Conservation (phyloP, 176 grass and related monocot genomes). For the Ensete glaucum region DNA sequence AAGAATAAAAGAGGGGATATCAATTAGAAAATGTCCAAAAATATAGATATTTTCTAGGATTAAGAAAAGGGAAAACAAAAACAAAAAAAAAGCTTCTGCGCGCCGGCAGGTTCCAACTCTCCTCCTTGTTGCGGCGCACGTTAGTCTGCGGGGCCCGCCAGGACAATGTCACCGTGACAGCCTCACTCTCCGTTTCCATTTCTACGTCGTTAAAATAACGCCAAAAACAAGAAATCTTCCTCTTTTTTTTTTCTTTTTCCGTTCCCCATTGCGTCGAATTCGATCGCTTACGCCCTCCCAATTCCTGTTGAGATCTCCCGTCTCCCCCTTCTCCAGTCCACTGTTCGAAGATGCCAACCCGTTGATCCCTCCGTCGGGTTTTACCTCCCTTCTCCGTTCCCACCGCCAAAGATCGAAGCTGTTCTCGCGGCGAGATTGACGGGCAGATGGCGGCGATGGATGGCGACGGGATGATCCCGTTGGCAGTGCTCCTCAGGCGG, state of each 20-base stretch:
- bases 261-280: not conserved
- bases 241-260: not conserved
- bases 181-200: not conserved
- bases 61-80: too few relatives aligned
- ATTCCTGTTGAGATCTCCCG: not conserved
- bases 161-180: not conserved
- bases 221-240: not conserved
- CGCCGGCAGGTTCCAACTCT: not conserved
- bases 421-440: not conserved
- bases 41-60: too few relatives aligned
- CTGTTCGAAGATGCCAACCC: not conserved
- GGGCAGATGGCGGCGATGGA: slow-evolving; percentile 30
- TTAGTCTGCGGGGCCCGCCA: not conserved
- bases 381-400: not conserved
- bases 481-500: slow-evolving; percentile 84
- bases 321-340: not conserved
- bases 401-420: not conserved
- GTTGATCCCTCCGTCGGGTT: not conserved
- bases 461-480: slow-evolving; percentile 55
- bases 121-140: not conserved
- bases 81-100: not conserved
- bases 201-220: too few relatives aligned
- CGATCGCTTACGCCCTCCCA: not conserved
- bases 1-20: too few relatives aligned
- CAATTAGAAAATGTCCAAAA: too few relatives aligned